Evolutionary conservation across 306 rosid species (phyloP).

Genomic region (Vigna unguiculata): DNA sequence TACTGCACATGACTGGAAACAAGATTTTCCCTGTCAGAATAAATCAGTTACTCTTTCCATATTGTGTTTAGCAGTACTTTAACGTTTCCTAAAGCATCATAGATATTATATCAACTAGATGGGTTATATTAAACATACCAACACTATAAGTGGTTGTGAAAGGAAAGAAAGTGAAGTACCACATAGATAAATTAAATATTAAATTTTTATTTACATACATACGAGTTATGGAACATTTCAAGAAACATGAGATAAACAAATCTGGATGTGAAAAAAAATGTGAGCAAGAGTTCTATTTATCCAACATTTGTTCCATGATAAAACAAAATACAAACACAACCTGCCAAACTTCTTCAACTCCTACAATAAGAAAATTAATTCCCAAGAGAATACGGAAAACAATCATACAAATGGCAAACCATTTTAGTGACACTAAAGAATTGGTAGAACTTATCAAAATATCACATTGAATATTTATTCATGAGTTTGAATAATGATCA

Average conservation of each 20-base stretch:
- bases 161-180: constrained; percentile 26
- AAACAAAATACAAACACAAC: neutral
- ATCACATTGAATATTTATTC: constrained; percentile 11
- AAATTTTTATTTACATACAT: neutral
- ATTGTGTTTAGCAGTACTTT: constrained; percentile 22
- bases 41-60: constrained; percentile 10
- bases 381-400: neutral
- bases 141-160: constrained; percentile 4
- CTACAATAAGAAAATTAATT: neutral
- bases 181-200: constrained; percentile 11
- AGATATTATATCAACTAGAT: no score
- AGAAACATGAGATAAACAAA: neutral
- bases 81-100: constrained; percentile 39
- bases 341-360: neutral
- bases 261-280: neutral
- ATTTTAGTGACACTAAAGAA: neutral
- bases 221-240: neutral
- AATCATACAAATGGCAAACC: neutral
- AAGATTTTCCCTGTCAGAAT: constrained; percentile 47
- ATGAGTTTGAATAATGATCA: constrained; percentile 17
- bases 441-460: constrained; percentile 11
- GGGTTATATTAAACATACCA: constrained; percentile 23
- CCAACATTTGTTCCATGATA: constrained; percentile 3
- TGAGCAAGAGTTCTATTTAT: constrained; percentile 7
- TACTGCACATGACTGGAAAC: constrained; percentile 61